Evolutionary conservation across 768 basidiomycete genomes (phyloP), one percentile per base, ranked within the genome.

Genomic region (Lactifluus subvellereus): DNA sequence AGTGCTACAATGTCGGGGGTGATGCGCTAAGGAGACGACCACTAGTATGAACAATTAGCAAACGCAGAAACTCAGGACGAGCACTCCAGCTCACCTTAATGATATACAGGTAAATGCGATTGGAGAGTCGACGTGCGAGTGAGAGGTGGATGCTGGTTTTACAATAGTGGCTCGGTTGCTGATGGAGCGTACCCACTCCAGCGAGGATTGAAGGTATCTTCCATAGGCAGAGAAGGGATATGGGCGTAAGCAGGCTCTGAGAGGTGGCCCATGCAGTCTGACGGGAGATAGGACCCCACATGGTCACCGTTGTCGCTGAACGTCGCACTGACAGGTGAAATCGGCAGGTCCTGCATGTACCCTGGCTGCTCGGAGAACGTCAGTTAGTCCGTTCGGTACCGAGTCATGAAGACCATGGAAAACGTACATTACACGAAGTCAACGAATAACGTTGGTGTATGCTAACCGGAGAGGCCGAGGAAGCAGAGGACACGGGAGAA

Each of bases 281-380:
- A 48, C 22, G 59, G 11, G 40, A 61, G 55, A 48, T 65, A 67
- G 42, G 65, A 59, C 48, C 56, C 57, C 14, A 49, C 51, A 47
- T 57, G 54, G 30, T 66, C 60, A 47, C 67, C 62, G 18, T 47
- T 56, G 32, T 68, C 67, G 45, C 67, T 63, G 56, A 66, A 68
- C 30, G 60, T 66, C 47, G 65, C 65, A 40, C 67, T 68, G 55
- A 68, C 55, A n/a, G 67, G 67, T n/a, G 67, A 68, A 59, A 68
- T 68, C 27, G 67, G 67, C n/a, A 68, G 59, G n/a, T 68, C 67
- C 45, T 62, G 65, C 22, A 66, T 59, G 40, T 60, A 66, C 6
- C 61, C 52, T 40, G 67, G 38, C 67, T 66, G 66, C 37, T 62
- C 27, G 20, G 42, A 43, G 30, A 9, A 20, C 30, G 54, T 67